These are phyloP conservation scores for Colletotrichum sp. DNA, from an alignment of 2,329 filamentous ascomycete genomes.

Conservation along the genomic window DNA sequence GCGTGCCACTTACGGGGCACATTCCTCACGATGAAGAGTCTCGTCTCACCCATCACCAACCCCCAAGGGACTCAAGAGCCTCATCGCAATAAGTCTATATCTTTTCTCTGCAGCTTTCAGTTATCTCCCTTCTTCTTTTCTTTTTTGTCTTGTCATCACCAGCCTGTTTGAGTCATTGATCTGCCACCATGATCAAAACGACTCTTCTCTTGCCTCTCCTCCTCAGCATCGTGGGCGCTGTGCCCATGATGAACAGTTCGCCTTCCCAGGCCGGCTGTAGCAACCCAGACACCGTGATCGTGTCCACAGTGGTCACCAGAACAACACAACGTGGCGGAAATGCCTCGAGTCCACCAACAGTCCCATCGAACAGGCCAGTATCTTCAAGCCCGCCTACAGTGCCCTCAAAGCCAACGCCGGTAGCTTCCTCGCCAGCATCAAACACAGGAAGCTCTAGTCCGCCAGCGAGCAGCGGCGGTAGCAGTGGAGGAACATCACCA, in stretches of 20 bases:
- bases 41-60: neutral
- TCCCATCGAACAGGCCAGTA: neutral
- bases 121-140: neutral
- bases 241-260: neutral
- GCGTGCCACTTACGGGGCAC: neutral
- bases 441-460: neutral
- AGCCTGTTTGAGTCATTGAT: neutral
- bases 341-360: neutral
- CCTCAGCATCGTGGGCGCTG: conserved; percentile 2
- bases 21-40: conserved; percentile 1
- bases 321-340: neutral
- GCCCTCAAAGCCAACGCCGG: neutral
- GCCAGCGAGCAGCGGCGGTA: neutral
- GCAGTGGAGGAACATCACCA: neutral
- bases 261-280: neutral
- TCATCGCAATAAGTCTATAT: neutral
- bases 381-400: neutral
- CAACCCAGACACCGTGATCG: neutral
- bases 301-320: neutral
- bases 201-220: conserved; percentile 1
- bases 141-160: neutral
- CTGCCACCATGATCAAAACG: neutral
- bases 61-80: neutral
- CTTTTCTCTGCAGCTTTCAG: neutral
- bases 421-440: neutral